Base-by-base conservation (phyloP, 345 rosid species). In the Viola odorata region DNA sequence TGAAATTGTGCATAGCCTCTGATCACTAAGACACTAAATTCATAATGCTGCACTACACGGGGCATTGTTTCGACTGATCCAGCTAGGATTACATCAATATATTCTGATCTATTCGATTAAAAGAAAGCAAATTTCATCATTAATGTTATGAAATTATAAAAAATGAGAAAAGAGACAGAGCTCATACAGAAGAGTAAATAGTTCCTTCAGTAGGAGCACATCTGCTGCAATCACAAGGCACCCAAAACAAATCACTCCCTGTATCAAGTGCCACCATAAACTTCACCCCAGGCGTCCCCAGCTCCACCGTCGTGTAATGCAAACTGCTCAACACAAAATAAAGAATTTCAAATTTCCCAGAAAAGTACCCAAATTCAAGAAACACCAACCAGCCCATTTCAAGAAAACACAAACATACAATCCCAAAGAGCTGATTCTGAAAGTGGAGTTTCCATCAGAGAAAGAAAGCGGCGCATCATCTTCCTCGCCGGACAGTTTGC, bases 221-320 rank as follows among this genome's bases (percentile, higher is more conserved):
- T 77, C 73, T 73, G 71, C 73, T 81, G 55, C 96, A 84, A 51
- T 89, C 88, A 73, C 98, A 85, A 15, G 98, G 97, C 44, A 92
- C 94, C 96, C 98, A 89, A 57, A 87, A 89, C 69, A 91, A 81
- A 65, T 89, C 94, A 57, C 98, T 89, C 16, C 96, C 91, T 0
- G 95, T 82, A 67, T 85, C 98, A 17, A 85, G 89, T 2, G 96
- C 96, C 85, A 84, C 96, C 87, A 85, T 76, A 66, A 92, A 89
- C 78, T 85, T 87, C 83, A 80, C 64, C 50, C 91, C 94, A 5
- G 90, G 98, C 40, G 88, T 84, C 55, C 97, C 96, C 70, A 89
- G 68, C 74, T 84, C 78, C 72, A 89, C 89, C 60, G 89, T 89
- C 56, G 94, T 81, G 74, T 87, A 89, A 77, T 89, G 98, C 77